Conservation (phyloP, 495 filamentous ascomycete genomes). For the Trichoderma parareesei region DNA sequence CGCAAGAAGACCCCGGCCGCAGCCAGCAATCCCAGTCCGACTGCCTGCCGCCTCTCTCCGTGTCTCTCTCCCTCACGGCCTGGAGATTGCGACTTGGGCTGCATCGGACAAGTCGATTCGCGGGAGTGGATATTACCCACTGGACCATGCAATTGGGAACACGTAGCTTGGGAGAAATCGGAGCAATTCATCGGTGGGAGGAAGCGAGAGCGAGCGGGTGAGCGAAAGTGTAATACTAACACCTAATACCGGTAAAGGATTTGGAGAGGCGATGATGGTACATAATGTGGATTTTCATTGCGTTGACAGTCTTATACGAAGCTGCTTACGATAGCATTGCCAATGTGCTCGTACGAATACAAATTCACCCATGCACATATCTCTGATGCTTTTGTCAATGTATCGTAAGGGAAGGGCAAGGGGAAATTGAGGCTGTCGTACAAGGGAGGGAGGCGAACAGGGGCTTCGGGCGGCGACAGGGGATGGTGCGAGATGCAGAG, state of each 20-base stretch:
- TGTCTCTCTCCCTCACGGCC: too few species aligned
- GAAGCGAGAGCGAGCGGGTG: neutral
- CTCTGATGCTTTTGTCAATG: too few species aligned
- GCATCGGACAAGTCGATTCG: neutral
- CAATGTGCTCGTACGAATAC: too few species aligned
- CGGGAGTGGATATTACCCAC: neutral
- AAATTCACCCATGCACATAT: too few species aligned
- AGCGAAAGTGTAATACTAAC: neutral
- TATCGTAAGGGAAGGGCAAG: neutral
- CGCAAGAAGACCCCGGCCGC: too few species aligned
- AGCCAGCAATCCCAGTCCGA: too few species aligned
- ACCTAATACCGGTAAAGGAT: too few species aligned
- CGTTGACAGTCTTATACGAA: too few species aligned
- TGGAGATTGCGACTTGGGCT: too few species aligned
- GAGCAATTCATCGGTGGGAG: neutral
- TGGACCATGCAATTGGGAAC: neutral
- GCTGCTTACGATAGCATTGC: too few species aligned
- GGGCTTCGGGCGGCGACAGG: neutral
- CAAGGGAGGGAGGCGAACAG: neutral
- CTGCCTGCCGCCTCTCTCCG: too few species aligned
- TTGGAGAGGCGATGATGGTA: neutral
- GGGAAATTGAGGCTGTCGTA: neutral
- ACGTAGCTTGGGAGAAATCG: neutral
- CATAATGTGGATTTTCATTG: neutral
- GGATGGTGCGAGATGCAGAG: neutral